Percentiles rank a stretch among this genome's conserved stretches.
phyloP scores from a whole-genome alignment of 148 eudicot species.

The Rheum nobile region DNA sequence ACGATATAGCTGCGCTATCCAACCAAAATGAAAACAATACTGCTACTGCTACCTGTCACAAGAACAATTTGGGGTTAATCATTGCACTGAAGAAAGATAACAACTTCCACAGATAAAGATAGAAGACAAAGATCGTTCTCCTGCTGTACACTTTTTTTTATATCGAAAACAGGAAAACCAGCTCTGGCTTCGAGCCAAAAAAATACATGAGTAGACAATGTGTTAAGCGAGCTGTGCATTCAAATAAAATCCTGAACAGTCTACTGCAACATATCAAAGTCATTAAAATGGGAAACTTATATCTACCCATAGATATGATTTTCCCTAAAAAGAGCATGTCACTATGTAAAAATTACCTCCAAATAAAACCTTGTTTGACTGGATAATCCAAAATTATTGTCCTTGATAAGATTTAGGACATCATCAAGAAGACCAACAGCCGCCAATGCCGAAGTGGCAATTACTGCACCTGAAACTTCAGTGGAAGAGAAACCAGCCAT shows the following conservation, averaged over 20 bases:
- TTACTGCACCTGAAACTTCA: constrained; percentile 54
- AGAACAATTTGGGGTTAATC: background rate
- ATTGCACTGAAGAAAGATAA: background rate
- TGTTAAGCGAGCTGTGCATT: background rate
- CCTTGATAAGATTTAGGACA: constrained; percentile 35
- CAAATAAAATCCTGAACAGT: background rate
- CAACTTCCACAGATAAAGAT: background rate
- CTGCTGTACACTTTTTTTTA: background rate
- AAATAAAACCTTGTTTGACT: constrained; percentile 37
- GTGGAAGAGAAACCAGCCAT: constrained; percentile 49
- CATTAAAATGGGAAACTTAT: background rate
- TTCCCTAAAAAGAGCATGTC: background rate
- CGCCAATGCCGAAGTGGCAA: constrained; percentile 63
- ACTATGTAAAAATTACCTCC: constrained; percentile 44
- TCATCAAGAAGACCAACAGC: constrained; percentile 84
- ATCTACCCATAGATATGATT: background rate
- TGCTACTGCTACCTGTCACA: constrained; percentile 56
- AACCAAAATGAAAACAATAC: constrained; percentile 67
- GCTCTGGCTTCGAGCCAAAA: background rate
- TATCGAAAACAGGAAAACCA: background rate
- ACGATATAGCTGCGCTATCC: constrained; percentile 45
- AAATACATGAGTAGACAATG: background rate
- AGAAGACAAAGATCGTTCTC: background rate
- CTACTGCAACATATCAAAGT: background rate
- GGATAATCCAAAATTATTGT: constrained; percentile 38